These are phyloP conservation scores for Sarocladium strictum DNA, from an alignment of 2,329 filamentous ascomycete species.

Conservation along the genomic window DNA sequence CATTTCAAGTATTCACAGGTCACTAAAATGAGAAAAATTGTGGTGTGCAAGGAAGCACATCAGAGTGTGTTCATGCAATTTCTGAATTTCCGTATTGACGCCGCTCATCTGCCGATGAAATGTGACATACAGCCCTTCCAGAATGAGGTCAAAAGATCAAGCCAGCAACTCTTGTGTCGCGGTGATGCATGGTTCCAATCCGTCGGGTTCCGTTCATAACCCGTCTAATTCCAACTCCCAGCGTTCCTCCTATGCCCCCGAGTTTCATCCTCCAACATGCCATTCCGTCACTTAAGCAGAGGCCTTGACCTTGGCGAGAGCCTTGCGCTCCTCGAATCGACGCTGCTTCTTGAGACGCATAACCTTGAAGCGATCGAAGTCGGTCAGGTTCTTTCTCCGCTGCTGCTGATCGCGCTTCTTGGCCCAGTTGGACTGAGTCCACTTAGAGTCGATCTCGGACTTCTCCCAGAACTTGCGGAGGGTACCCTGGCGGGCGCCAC, in stretches of 20 bases:
- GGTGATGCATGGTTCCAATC: constrained; percentile 21
- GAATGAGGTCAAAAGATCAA: constrained; percentile 48
- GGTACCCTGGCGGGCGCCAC: constrained; percentile 72
- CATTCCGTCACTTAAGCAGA: constrained; percentile 51
- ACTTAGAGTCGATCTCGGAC: constrained; percentile 87
- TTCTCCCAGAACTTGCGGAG: constrained; percentile 90
- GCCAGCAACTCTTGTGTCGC: constrained; percentile 47
- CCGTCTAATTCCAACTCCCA: constrained; percentile 30
- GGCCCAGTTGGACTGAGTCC: constrained; percentile 85
- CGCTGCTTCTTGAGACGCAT: constrained; percentile 99
- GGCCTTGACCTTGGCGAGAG: constrained; percentile 86
- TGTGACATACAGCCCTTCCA: constrained; percentile 62
- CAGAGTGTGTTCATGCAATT: constrained; percentile 35
- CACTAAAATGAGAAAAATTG: neutral
- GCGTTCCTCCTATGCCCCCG: constrained; percentile 23
- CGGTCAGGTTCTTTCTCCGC: constrained; percentile 85
- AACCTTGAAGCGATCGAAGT: constrained; percentile 99
- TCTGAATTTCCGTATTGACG: constrained; percentile 60
- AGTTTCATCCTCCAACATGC: constrained; percentile 27
- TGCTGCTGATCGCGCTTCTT: constrained; percentile 85
- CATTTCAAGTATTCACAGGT: too few relatives aligned
- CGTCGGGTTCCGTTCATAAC: constrained; percentile 28
- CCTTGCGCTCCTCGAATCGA: constrained; percentile 96
- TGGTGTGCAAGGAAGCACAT: neutral
- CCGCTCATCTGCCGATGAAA: constrained; percentile 54